A percentile compares a stretch with the other conserved stretches of the same genome.
These are phyloP conservation scores for Brassica rapa DNA, from an alignment of 345 rosid genomes.

Conservation along the genomic window DNA sequence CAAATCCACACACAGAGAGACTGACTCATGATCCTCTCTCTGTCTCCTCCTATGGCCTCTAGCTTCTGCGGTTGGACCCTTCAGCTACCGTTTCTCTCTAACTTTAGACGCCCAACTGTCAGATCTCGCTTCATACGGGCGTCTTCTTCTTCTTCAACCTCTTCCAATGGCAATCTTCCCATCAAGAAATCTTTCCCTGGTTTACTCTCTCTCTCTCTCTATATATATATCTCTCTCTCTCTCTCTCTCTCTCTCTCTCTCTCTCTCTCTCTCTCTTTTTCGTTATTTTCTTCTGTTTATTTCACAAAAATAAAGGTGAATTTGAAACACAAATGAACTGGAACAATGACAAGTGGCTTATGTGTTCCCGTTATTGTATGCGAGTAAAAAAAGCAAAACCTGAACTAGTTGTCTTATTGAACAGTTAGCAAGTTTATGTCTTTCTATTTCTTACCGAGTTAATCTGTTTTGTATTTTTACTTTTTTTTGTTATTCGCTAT, in stretches of 20 bases:
- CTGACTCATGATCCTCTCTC: conserved; percentile 4
- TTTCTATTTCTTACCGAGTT: not conserved
- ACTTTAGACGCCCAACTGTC: conserved; percentile 32
- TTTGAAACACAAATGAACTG: not conserved
- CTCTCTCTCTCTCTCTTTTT: conserved; percentile 10
- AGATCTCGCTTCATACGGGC: conserved; percentile 41
- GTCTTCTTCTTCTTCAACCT: conserved; percentile 30
- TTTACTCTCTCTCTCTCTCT: conserved; percentile 26
- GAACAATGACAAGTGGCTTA: not conserved
- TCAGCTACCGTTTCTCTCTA: conserved; percentile 28
- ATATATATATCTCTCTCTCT: too few relatives aligned
- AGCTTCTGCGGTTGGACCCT: conserved; percentile 40
- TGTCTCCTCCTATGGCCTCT: conserved; percentile 4
- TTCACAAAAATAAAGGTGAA: not conserved
- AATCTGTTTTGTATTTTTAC: not conserved
- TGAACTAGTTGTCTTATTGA: not conserved
- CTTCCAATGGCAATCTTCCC: conserved; percentile 48
- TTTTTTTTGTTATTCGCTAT: not conserved
- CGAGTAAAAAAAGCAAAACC: not conserved
- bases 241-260: too few relatives aligned
- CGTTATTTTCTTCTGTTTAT: not conserved
- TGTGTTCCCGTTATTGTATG: not conserved
- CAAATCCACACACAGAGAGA: conserved; percentile 26
- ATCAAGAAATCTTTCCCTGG: conserved; percentile 48
- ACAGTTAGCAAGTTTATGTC: not conserved